Conservation (phyloP, 78 protist genomes). For the Reticulomyxa filosa region DNA sequence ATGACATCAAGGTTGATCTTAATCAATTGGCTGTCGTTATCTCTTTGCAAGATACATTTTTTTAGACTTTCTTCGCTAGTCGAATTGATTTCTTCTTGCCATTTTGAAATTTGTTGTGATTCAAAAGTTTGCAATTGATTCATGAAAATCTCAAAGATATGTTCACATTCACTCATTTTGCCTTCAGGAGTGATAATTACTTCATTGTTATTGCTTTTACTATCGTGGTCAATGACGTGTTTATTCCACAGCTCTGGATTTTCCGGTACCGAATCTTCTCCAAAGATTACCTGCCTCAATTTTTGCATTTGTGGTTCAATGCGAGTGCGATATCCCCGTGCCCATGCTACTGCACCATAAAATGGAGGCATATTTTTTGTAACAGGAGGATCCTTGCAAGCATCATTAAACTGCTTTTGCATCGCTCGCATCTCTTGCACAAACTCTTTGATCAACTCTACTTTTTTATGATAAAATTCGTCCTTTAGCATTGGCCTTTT, state of each 20-base stretch:
- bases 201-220: too few relatives aligned
- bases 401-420: conserved; percentile 19
- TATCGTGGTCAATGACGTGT: not conserved
- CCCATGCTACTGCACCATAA: conserved; percentile 33
- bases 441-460: conserved; percentile 16
- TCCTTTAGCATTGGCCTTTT: conserved; percentile 11
- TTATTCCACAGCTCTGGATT: not conserved
- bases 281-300: not conserved
- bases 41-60: not conserved
- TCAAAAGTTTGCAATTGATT: not conserved
- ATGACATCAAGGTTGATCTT: conserved; percentile 42
- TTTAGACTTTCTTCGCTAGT: not conserved
- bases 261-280: not conserved
- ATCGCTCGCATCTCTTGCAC: conserved; percentile 14
- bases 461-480: conserved; percentile 18
- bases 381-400: conserved; percentile 24
- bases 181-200: not conserved
- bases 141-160: not conserved
- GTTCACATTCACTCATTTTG: not conserved
- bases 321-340: conserved; percentile 19
- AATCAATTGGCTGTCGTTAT: not conserved
- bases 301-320: conserved; percentile 16
- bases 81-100: not conserved
- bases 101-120: not conserved
- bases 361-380: conserved; percentile 31